phyloP scores from a whole-genome alignment of 257 asterid species.

The Avicennia marina region DNA sequence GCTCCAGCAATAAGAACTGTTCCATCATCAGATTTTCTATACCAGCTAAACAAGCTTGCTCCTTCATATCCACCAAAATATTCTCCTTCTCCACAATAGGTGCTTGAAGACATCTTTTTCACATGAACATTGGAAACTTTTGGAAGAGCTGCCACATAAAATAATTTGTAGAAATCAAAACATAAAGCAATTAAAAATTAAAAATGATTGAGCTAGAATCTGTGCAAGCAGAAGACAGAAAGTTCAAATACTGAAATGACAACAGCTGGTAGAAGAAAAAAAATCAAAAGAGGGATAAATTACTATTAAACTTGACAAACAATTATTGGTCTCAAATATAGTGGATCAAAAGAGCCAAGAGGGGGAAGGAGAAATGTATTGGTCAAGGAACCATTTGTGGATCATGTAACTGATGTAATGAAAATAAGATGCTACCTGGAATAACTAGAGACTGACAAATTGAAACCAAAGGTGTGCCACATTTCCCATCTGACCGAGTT shows the following conservation, averaged over 20 bases:
- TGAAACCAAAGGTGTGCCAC: constrained; percentile 66
- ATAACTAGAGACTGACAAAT: constrained; percentile 67
- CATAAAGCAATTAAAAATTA: too few relatives aligned
- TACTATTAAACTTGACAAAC: too few relatives aligned
- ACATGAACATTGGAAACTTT: constrained; percentile 55
- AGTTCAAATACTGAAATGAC: too few relatives aligned
- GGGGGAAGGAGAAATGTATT: too few relatives aligned
- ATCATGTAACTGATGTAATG: too few relatives aligned
- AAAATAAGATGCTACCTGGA: constrained; percentile 55
- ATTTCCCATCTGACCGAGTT: constrained; percentile 67
- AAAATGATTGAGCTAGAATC: too few relatives aligned
- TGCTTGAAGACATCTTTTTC: constrained; percentile 54
- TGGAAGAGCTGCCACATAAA: constrained; percentile 70
- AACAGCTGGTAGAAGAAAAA: too few relatives aligned
- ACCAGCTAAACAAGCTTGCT: constrained; percentile 88
- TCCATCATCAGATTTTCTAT: constrained; percentile 70
- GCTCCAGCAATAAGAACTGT: constrained; percentile 66
- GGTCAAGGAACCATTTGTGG: too few relatives aligned
- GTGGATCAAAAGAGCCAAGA: too few relatives aligned
- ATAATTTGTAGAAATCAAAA: constrained; percentile 22
- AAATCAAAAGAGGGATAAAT: not conserved
- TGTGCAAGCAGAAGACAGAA: too few relatives aligned
- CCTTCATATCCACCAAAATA: constrained; percentile 96
- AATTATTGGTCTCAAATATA: too few relatives aligned
- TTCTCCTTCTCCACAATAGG: constrained; percentile 76